A percentile compares a stretch with the other conserved stretches of the same genome.
phyloP scores from a whole-genome alignment of 2,329 filamentous ascomycete species.

The Coniochaeta sp. region DNA sequence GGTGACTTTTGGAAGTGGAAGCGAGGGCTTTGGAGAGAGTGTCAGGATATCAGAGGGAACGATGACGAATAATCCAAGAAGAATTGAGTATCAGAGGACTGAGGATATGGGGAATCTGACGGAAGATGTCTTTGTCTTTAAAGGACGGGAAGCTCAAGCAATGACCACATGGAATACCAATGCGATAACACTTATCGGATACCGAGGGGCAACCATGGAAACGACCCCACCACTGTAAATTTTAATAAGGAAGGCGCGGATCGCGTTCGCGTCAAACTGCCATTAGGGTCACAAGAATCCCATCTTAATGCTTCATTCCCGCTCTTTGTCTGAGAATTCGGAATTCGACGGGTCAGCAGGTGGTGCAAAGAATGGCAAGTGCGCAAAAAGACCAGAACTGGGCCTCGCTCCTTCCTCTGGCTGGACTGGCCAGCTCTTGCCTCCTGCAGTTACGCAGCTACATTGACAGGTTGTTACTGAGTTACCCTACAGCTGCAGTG shows the following conservation, averaged over 20 bases:
- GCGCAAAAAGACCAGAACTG: too few relatives aligned
- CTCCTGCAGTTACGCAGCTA: too few relatives aligned
- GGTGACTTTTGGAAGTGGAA: too few relatives aligned
- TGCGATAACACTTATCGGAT: neutral
- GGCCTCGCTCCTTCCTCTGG: too few relatives aligned
- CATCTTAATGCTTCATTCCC: neutral
- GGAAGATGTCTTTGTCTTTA: conserved; percentile 1
- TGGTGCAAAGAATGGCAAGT: too few relatives aligned
- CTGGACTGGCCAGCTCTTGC: too few relatives aligned
- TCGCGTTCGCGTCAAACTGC: conserved; percentile 3
- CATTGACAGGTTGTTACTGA: too few relatives aligned
- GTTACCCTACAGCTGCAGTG: too few relatives aligned
- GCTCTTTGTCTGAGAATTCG: neutral
- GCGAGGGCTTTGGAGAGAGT: neutral
- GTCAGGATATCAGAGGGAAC: too few relatives aligned
- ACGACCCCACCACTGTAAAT: neutral
- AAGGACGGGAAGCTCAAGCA: too few relatives aligned
- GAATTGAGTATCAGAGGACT: neutral
- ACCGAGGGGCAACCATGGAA: neutral
- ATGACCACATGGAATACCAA: too few relatives aligned
- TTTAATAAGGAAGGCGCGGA: neutral
- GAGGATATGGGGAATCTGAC: neutral
- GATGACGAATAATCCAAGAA: neutral
- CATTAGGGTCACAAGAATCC: neutral
- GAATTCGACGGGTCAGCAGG: neutral